Base-by-base conservation (phyloP, 2,329 filamentous ascomycete species). In the Teratosphaeria nubilosa region DNA sequence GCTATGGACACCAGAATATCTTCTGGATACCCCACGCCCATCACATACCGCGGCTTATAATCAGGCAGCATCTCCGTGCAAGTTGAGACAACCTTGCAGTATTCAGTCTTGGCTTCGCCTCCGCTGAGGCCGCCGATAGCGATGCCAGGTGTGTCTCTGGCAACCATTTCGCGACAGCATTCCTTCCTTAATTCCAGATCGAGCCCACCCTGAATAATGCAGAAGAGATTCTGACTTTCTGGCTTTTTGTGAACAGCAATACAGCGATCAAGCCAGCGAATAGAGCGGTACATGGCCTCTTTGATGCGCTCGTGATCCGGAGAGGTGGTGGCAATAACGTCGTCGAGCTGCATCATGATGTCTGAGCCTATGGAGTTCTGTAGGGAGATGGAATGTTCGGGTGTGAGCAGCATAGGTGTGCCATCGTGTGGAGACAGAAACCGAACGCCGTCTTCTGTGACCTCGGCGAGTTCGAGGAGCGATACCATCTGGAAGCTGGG, bases 341-440 rank as follows among this genome's bases (percentile, higher is more conserved):
- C 95, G 78, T 99, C 94, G 3, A 99, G 85, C 75, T 99, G 95
- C 95, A 99, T 99, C 65, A 97, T 96, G 66, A 99, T 97, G 75
- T 99, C 94, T 63, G 90, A 95, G 63, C 94, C 94, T 68, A 99
- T 99, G 57, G 87, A 92, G 74, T 99, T 97, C 72, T 99, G 94
- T 3, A 99, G 81, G 11, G 86, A 87, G 67, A 99, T 96, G 0
- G 94, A 97, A 76, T 97, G 92, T 73, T 99, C 95, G 0, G 94
- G 94, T 0, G 94, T 99, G 53, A 99, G 84, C 11, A 99, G 85
- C 94, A 99, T 97, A 7, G 92, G 92, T 2, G 85, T 86, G 34
- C 91, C 91, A 77, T 97, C 94, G 71, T 99, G 94, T 0, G 94
- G 95, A 65, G 89, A 95, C n/a, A 96, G 81, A 70, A 99, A 99